These are phyloP conservation scores for Hyaloperonospora brassicae DNA, from an alignment of 352 stramenopile species.

Conservation along the genomic window DNA sequence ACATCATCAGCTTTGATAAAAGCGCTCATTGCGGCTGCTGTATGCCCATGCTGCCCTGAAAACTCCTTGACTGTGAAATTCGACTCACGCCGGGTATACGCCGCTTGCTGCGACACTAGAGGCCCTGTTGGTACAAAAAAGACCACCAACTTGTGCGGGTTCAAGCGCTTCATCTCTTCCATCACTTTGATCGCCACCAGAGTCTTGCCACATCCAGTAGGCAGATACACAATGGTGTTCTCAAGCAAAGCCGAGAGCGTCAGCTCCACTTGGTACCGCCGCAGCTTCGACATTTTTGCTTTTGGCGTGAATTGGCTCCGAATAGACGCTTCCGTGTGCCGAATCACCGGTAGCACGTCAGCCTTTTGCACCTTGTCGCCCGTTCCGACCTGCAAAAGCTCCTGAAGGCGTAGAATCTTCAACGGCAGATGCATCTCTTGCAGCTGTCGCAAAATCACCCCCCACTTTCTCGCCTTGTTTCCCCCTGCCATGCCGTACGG, in stretches of 20 bases:
- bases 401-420: constrained; percentile 17
- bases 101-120: constrained; percentile 67
- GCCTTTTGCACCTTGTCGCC: constrained; percentile 1
- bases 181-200: constrained; percentile 69
- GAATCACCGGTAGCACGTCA: constrained; percentile 13
- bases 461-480: constrained; percentile 26
- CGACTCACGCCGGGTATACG: constrained; percentile 61
- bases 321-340: constrained; percentile 27
- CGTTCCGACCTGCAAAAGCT: constrained; percentile 6
- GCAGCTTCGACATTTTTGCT: constrained; percentile 42
- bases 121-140: constrained; percentile 70
- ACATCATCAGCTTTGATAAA: constrained; percentile 19
- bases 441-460: constrained; percentile 26
- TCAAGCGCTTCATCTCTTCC: constrained; percentile 52
- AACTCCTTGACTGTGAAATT: constrained; percentile 43
- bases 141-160: constrained; percentile 42
- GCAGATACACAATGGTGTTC: constrained; percentile 76
- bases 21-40: constrained; percentile 4
- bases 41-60: constrained; percentile 41
- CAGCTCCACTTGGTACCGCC: constrained; percentile 63
- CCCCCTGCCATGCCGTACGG: constrained; percentile 8
- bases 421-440: constrained; percentile 24
- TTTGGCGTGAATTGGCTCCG: constrained; percentile 22
- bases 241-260: constrained; percentile 58
- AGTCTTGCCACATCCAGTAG: constrained; percentile 73